These are phyloP conservation scores for Madurella fahalii DNA, from an alignment of 2,329 filamentous ascomycete species.

Conservation along the genomic window DNA sequence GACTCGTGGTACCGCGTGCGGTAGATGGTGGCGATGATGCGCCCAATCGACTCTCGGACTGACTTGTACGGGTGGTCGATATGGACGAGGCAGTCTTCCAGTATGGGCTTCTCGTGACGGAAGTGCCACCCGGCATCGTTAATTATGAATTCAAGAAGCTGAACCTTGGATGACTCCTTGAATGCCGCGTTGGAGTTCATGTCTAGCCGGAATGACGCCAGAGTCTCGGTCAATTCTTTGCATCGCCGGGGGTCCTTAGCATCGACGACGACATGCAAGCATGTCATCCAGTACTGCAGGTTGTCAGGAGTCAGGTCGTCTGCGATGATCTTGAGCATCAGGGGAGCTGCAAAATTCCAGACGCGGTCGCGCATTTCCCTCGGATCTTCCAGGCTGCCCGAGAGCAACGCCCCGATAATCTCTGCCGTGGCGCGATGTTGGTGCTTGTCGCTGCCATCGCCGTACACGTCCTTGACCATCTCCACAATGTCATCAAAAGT, in stretches of 20 bases:
- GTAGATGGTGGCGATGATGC: slow-evolving; percentile 82
- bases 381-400: slow-evolving; percentile 74
- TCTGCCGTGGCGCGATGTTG: slow-evolving; percentile 94
- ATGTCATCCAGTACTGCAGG: slow-evolving; percentile 89
- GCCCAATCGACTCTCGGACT: slow-evolving; percentile 89
- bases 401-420: slow-evolving; percentile 81
- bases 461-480: slow-evolving; percentile 72
- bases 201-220: slow-evolving; percentile 83
- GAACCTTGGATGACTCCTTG: slow-evolving; percentile 96
- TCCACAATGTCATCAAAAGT: slow-evolving; percentile 87
- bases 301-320: slow-evolving; percentile 94
- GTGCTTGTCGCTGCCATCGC: slow-evolving; percentile 93
- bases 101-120: slow-evolving; percentile 79
- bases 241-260: slow-evolving; percentile 84
- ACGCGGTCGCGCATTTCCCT: slow-evolving; percentile 68
- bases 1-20: slow-evolving; percentile 92
- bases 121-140: slow-evolving; percentile 95
- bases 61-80: slow-evolving; percentile 98
- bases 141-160: slow-evolving; percentile 82
- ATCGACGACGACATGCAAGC: slow-evolving; percentile 83
- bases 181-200: slow-evolving; percentile 96
- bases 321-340: slow-evolving; percentile 80
- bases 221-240: slow-evolving; percentile 78
- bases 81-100: slow-evolving; percentile 83
- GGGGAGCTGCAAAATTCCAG: slow-evolving; percentile 88